Percentiles rank a stretch among this genome's conserved stretches.
phyloP scores from a whole-genome alignment of 129 eudicot species.

The Tagetes erecta region DNA sequence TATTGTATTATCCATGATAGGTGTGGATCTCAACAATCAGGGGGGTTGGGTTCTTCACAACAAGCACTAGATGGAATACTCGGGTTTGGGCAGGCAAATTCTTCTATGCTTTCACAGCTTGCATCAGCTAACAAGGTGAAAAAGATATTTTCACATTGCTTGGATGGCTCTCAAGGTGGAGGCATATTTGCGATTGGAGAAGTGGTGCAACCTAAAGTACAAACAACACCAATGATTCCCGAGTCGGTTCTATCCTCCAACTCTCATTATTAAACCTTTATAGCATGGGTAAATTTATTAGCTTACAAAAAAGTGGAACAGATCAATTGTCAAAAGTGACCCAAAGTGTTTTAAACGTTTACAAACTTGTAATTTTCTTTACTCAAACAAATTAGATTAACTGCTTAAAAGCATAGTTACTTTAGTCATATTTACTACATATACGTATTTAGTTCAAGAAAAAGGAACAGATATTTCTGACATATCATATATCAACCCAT shows the following conservation, averaged over 20 bases:
- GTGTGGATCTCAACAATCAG: conserved; percentile 86
- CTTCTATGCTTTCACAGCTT: conserved; percentile 86
- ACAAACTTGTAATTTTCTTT: background rate
- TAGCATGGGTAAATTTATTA: background rate
- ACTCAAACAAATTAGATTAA: background rate
- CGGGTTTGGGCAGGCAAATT: conserved; percentile 91
- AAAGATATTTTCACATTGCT: conserved; percentile 84
- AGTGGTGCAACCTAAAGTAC: conserved; percentile 75
- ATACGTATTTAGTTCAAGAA: background rate
- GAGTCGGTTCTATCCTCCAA: conserved; percentile 27
- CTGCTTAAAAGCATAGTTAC: background rate
- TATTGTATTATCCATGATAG: conserved; percentile 39
- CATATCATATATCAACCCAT: background rate
- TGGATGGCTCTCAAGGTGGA: conserved; percentile 80
- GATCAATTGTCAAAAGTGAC: background rate
- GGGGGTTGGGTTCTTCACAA: conserved; percentile 73
- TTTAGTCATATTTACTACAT: background rate
- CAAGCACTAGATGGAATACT: conserved; percentile 89
- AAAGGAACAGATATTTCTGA: background rate
- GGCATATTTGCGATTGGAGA: conserved; percentile 93
- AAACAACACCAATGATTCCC: conserved; percentile 72
- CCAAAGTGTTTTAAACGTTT: background rate
- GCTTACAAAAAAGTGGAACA: background rate
- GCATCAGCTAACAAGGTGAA: conserved; percentile 69
- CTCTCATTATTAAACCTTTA: background rate